Conservation (phyloP, 768 basidiomycete species). For the Lentinula guzmanii region DNA sequence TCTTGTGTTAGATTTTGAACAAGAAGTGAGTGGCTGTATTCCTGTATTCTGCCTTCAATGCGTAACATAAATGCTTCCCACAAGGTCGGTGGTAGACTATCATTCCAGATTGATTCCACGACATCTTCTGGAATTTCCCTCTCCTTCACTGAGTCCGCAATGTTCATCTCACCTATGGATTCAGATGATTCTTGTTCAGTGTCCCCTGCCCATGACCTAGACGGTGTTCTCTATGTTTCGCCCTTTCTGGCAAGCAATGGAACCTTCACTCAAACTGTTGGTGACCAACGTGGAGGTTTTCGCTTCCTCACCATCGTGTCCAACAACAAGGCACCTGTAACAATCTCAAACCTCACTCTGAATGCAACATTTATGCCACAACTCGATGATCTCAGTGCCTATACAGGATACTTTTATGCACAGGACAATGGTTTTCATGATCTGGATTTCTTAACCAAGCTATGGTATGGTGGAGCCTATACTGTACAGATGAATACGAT, state of each 20-base stretch:
- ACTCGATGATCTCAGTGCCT: constrained; percentile 38
- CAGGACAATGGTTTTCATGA: constrained; percentile 36
- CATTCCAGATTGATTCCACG: constrained; percentile 10
- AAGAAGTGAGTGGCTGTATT: constrained; percentile 21
- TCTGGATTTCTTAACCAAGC: constrained; percentile 43
- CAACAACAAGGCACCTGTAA: constrained; percentile 23
- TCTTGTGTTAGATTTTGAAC: constrained; percentile 32
- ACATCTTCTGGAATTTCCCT: constrained; percentile 31
- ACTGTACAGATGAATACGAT: constrained; percentile 56
- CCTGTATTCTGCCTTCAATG: constrained; percentile 21
- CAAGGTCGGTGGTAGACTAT: constrained; percentile 6
- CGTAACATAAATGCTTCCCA: neutral
- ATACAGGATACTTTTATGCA: constrained; percentile 49
- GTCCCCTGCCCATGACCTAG: constrained; percentile 18
- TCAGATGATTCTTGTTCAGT: constrained; percentile 35
- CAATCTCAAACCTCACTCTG: constrained; percentile 44
- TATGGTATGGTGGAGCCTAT: constrained; percentile 59
- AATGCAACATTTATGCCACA: constrained; percentile 52
- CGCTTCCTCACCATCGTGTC: constrained; percentile 46
- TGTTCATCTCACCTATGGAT: constrained; percentile 36
- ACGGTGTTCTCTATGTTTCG: constrained; percentile 28
- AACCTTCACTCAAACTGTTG: constrained; percentile 27
- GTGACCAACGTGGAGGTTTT: constrained; percentile 44
- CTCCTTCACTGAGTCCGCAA: constrained; percentile 44
- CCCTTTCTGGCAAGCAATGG: constrained; percentile 19